Base-by-base conservation (phyloP, 2,329 filamentous ascomycete species). In the Apiospora hydei region DNA sequence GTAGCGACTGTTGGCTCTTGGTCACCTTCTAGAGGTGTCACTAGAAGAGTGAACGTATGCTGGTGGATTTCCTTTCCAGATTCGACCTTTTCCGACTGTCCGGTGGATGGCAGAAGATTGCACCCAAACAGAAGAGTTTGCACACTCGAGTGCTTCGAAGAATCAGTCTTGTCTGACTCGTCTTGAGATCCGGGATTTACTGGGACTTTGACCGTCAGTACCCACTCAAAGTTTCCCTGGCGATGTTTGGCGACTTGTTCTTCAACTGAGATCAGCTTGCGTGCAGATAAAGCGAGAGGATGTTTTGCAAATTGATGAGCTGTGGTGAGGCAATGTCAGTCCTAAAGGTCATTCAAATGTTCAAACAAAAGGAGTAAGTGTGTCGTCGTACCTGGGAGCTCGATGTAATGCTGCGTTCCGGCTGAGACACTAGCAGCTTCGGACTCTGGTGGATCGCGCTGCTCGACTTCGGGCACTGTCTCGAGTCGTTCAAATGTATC, bases 81-180 rank as follows among this genome's bases (percentile, higher is more conserved):
- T 7, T 26, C 67, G 41, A 30, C 67, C n/a, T 49, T 34, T 1
- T 38, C 47, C 24, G 47, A 26, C 8, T 57, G n/a, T 7, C 47
- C n/a, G 38, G 47, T 18, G 49, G 43, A n/a, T 34, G 68, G 81
- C 72, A 90, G 76, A 71, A 90, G 79, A 76, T 88, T 90, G 81
- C 88, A 89, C 71, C 87, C 88, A 75, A 87, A 85, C 73, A 81
- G 85, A 24, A 85, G 77, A 74, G 80, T 82, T 70, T 76, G 79
- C 21, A n/a, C 43, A 47, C 66, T 68, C 18, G 41, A 43, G 24
- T 16, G 66, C n/a, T 47, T 68, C 11, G 66, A 46, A 34, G 26
- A 46, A 26, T 26, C 38, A 34, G 16, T 21, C 30, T 66, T 73
- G 77, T 72, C 72, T 73, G 71, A 69, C 51, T 71, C 70, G 69